Percentiles rank a stretch among this genome's conserved stretches.
phyloP scores from a whole-genome alignment of 192 early-diverging fungal species.

The Coemansia sp. region DNA sequence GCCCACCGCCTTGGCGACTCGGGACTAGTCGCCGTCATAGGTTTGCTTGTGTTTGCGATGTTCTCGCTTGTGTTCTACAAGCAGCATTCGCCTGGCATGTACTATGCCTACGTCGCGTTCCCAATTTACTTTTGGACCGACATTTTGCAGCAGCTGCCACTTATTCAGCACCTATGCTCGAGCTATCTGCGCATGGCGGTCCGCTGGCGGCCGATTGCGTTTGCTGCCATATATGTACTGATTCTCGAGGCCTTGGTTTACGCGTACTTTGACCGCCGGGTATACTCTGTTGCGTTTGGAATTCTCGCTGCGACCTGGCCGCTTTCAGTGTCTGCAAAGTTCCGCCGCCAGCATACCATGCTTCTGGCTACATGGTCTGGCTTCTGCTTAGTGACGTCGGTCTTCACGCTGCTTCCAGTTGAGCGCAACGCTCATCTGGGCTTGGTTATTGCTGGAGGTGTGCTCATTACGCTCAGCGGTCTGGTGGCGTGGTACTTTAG shows the following conservation, averaged over 20 bases:
- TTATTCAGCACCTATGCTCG: conserved; percentile 36
- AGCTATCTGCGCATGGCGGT: conserved; percentile 18
- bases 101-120: conserved; percentile 88
- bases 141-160: conserved; percentile 44
- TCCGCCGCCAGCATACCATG: conserved; percentile 52
- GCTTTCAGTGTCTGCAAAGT: conserved; percentile 57
- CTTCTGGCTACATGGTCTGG: conserved; percentile 69
- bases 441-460: conserved; percentile 60
- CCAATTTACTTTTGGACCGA: conserved; percentile 86
- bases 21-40: conserved; percentile 44
- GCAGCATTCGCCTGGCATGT: conserved; percentile 79
- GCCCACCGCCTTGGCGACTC: conserved; percentile 19
- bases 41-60: conserved; percentile 36
- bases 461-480: conserved; percentile 45
- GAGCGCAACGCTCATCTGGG: conserved; percentile 76
- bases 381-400: conserved; percentile 70
- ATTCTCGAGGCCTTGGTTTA: conserved; percentile 82
- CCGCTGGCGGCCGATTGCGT: conserved; percentile 49
- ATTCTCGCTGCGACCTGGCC: conserved; percentile 71
- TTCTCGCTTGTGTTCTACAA: conserved; percentile 67
- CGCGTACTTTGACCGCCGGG: conserved; percentile 81
- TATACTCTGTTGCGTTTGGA: conserved; percentile 61
- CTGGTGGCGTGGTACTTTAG: conserved; percentile 49
- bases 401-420: conserved; percentile 88
- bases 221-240: conserved; percentile 61